Conservation (phyloP, 2,329 filamentous ascomycete genomes). For the Acrocalymma vagum region DNA sequence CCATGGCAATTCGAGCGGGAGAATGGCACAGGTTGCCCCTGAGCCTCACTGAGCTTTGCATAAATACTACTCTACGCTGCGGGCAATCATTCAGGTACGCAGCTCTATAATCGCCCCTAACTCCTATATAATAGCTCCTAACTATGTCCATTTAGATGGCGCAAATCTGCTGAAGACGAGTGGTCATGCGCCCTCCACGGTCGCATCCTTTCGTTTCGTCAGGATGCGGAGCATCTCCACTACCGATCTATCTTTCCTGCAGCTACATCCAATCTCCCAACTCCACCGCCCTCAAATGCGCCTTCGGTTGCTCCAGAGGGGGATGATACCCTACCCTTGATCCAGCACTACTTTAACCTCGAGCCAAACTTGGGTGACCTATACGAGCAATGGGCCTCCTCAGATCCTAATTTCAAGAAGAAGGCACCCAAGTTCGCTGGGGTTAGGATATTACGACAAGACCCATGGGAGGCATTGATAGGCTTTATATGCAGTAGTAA, state of each 20-base stretch:
- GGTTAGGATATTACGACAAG: slow-evolving; percentile 90
- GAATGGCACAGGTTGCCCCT: slow-evolving; percentile 91
- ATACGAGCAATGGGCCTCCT: slow-evolving; percentile 86
- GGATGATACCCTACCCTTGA: slow-evolving; percentile 79
- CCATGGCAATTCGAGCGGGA: slow-evolving; percentile 62
- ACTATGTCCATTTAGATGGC: slow-evolving; percentile 73
- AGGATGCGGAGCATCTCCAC: slow-evolving; percentile 80
- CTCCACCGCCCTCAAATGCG: slow-evolving; percentile 48
- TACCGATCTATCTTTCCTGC: slow-evolving; percentile 75
- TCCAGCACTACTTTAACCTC: slow-evolving; percentile 89
- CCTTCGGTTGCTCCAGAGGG: slow-evolving; percentile 39
- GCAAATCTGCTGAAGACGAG: slow-evolving; percentile 78
- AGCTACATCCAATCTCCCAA: slow-evolving; percentile 44
- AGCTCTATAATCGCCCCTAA: not conserved
- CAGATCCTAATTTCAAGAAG: slow-evolving; percentile 87
- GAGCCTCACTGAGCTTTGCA: slow-evolving; percentile 83
- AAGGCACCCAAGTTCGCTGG: slow-evolving; percentile 89
- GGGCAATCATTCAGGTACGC: slow-evolving; percentile 85
- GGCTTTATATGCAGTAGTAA: slow-evolving; percentile 99
- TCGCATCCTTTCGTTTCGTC: slow-evolving; percentile 83
- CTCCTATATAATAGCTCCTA: slow-evolving; percentile 12
- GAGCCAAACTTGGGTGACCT: slow-evolving; percentile 76
- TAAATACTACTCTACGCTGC: slow-evolving; percentile 92
- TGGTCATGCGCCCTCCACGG: slow-evolving; percentile 92
- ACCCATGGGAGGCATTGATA: slow-evolving; percentile 93